Evolutionary conservation across 108 stramenopile genomes (phyloP), one percentile per base, ranked within the genome.

Genomic region (Pseudonitzschia multistriata): DNA sequence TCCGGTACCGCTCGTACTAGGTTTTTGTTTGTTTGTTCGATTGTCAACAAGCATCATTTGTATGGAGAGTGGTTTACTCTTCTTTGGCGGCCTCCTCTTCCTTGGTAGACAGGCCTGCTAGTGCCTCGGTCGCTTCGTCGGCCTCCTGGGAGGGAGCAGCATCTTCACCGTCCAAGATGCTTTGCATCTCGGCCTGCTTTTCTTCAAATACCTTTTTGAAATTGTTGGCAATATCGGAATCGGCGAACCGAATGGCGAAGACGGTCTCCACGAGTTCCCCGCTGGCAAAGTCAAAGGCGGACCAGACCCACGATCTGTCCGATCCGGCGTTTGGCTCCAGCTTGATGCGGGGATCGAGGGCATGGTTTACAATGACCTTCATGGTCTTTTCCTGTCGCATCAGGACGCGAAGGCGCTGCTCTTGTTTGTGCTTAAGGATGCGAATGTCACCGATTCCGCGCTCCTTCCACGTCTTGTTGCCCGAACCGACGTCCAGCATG

Each of bases 381-480:
- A 98, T 97, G 7, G 98, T 99, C 77, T 99, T 99, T 80, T 99
- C 99, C 74, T 98, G 98, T 47, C 99, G 84, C 99, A 99, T 98
- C 47, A 99, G 85, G 22, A 98, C 70, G 34, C 99, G 91, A 48
- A 97, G 79, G 48, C 85, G 85, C 53, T 86, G 78, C 71, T 88
- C 86, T 68, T 96, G 95, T 72, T 81, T 80, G 86, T 99, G 98
- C 79, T 95, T 86, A 66, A 99, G 89, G 71, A 99, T 90, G 62
- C 96, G 93, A 42, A 93, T 88, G 37, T 97, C 94, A 22, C 99
- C 99, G 74, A 98, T 89, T 34, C 99, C 99, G 53, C 98, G 88
- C 78, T 99, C 99, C 45, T 81, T 82, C 99, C 99, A 99, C 30
- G 95, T 72, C 72, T 99, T 98, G 49, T 91, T 96, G 11, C 99